Percentiles rank a stretch among this genome's conserved stretches.
phyloP scores from a whole-genome alignment of 169 alveolate genomes.

The Cryptosporidium baileyi region DNA sequence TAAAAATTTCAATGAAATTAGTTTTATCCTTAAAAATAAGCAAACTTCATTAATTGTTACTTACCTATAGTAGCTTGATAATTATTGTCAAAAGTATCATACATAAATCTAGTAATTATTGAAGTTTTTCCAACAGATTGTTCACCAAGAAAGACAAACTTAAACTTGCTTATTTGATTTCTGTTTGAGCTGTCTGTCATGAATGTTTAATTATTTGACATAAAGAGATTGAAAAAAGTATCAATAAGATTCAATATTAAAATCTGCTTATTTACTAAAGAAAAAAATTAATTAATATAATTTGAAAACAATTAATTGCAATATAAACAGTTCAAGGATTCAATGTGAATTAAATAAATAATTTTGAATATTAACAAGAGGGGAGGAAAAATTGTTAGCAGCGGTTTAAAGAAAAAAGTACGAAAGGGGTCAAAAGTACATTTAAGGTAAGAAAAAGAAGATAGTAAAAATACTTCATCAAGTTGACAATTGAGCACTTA shows the following conservation, averaged over 20 bases:
- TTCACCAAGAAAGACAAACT: conserved; percentile 94
- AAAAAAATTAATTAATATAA: neutral
- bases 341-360: too few relatives aligned
- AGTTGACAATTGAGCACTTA: neutral
- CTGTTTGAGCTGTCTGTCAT: conserved; percentile 46
- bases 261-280: neutral
- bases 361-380: too few relatives aligned
- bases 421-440: neutral
- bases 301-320: too few relatives aligned
- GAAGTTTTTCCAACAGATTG: conserved; percentile 98
- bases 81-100: conserved; percentile 94
- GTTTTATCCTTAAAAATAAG: neutral
- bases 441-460: too few relatives aligned
- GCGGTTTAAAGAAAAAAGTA: neutral
- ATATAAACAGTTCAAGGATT: too few relatives aligned
- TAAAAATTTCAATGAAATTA: neutral
- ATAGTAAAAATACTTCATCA: neutral
- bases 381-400: neutral
- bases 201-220: neutral
- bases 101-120: conserved; percentile 95
- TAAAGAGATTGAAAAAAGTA: neutral
- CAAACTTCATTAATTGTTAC: conserved; percentile 28
- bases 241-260: neutral
- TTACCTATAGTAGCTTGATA: conserved; percentile 84
- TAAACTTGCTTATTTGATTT: conserved; percentile 82